Conservation (phyloP, 2,329 filamentous ascomycete genomes). For the Eutypa lata region DNA sequence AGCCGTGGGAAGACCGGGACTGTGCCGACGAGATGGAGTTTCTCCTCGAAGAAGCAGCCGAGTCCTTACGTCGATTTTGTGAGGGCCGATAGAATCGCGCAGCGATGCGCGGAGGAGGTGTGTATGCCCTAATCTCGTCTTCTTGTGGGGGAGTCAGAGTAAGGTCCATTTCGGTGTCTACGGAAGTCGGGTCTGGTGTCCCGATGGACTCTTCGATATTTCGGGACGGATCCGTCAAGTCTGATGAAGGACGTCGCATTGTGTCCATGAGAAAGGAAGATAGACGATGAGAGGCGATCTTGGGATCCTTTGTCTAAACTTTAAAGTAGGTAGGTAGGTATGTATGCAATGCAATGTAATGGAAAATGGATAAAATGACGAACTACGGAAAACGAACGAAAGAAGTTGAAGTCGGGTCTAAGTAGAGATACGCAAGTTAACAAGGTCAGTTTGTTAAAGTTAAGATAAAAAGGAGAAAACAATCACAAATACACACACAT, state of each 20-base stretch:
- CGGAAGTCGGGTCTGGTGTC: slow-evolving; percentile 22
- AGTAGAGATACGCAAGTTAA: too few relatives aligned
- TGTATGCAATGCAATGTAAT: neutral
- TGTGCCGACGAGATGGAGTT: slow-evolving; percentile 77
- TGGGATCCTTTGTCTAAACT: slow-evolving; percentile 1
- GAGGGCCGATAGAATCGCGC: slow-evolving; percentile 72
- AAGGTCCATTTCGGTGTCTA: slow-evolving; percentile 29
- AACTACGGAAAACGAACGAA: neutral
- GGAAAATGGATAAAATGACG: neutral
- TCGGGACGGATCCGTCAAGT: slow-evolving; percentile 40
- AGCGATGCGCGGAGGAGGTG: slow-evolving; percentile 73
- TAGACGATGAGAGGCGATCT: neutral
- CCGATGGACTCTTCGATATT: slow-evolving; percentile 35
- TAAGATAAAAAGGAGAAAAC: too few relatives aligned
- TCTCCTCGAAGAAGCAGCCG: slow-evolving; percentile 73
- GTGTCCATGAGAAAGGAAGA: slow-evolving; percentile 14
- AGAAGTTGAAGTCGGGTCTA: neutral
- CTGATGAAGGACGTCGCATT: slow-evolving; percentile 42
- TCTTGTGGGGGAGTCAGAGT: slow-evolving; percentile 29
- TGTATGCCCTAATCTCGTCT: slow-evolving; percentile 40
- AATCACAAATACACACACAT: too few relatives aligned
- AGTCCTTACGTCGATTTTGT: slow-evolving; percentile 67
- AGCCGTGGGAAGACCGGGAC: slow-evolving; percentile 64
- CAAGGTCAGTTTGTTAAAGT: too few relatives aligned
- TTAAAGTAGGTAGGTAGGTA: neutral